Evolutionary conservation across 2,329 filamentous ascomycete species (phyloP).

Genomic region (Colletotrichum falcatum): DNA sequence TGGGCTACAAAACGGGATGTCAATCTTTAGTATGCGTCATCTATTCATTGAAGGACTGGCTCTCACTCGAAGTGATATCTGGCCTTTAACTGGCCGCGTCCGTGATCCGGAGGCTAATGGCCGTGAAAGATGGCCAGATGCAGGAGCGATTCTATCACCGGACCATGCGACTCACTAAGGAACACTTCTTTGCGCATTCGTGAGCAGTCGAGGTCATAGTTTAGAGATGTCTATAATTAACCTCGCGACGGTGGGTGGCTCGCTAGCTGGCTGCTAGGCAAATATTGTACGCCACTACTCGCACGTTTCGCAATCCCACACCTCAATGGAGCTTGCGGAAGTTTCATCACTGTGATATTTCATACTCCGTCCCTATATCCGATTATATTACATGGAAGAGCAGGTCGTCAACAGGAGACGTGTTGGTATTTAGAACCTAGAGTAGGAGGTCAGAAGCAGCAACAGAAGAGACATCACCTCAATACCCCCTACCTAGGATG

Average conservation of each 20-base stretch:
- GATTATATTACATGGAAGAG: not conserved
- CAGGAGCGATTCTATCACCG: no score
- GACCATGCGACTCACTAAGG: not conserved
- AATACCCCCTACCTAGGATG: not conserved
- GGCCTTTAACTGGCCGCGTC: not conserved
- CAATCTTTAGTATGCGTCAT: not conserved
- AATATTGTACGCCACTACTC: not conserved
- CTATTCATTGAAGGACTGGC: no score
- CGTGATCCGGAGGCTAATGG: not conserved
- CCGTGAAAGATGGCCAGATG: not conserved
- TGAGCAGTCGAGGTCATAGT: not conserved
- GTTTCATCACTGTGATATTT: not conserved
- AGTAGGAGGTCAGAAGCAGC: not conserved
- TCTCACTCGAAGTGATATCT: not conserved
- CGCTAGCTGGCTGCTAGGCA: not conserved
- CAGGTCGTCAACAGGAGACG: not conserved
- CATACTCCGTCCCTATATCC: not conserved
- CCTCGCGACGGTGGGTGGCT: not conserved
- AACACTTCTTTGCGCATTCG: not conserved
- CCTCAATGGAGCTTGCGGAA: not conserved
- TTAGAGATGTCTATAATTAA: not conserved
- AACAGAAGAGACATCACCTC: not conserved
- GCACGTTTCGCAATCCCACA: not conserved
- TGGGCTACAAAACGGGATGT: not conserved
- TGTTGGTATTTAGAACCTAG: not conserved